Base-by-base conservation (phyloP, 139 green algal genomes). In the Chlorella sp. region DNA sequence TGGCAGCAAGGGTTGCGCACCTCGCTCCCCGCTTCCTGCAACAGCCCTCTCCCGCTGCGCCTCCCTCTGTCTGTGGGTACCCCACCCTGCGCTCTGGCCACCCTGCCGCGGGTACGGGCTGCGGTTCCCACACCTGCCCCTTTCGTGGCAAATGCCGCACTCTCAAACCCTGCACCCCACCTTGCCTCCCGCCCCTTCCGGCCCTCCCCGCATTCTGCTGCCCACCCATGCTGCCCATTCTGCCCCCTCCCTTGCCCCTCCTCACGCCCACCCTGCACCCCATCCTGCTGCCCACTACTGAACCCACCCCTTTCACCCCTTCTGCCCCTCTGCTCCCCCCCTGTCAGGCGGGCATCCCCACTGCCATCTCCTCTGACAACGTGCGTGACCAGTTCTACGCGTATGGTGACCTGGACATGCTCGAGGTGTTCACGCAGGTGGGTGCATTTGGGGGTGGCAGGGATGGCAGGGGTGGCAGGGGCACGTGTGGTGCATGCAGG, bases 341-440 rank as follows among this genome's bases (percentile, higher is more conserved):
- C 26, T 19, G 3, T 21, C 84, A 88, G 84, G 89, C 91, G 0
- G 95, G 94, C 48, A 90, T 97, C 12, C 89, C 95, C 16, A 91
- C 94, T 3, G 94, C 95, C 24, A 82, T 97, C 22, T 93, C 95
- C 48, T 95, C 91, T n/a, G 95, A 97, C 81, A 97, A 97, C 81
- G 95, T 92, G 19, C 86, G 95, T 24, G 95, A 97, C 90, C 95
- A 97, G 88, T 97, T 97, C 73, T 97, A 94, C 84, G 93, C 91
- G 5, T 97, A 97, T 48, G 95, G 95, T 0, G 95, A 97, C 89
- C 90, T 96, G 15, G 95, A 97, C 92, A 96, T 97, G 94, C 91
- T 97, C 22, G 95, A 97, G 85, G 94, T 97, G 11, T 96, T 96
- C 86, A 91, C 85, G 2, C 92, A 96, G 91, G 93, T 91, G 68